Percentiles rank a stretch among this genome's conserved stretches.
phyloP scores from a whole-genome alignment of 441 rosid genomes.

The Aleurites moluccanus region DNA sequence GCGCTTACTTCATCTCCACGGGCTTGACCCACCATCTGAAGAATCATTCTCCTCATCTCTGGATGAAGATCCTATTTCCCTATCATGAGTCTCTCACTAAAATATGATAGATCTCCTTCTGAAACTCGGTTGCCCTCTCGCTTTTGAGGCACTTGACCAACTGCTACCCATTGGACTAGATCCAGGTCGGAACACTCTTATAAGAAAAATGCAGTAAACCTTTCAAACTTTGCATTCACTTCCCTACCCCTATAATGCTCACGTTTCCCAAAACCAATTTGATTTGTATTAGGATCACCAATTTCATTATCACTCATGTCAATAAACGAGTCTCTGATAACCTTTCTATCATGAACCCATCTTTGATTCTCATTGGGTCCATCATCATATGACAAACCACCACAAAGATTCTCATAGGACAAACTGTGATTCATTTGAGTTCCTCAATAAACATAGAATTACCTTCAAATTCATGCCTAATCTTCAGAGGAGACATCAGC shows the following conservation, averaged over 20 bases:
- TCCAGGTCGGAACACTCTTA: conserved; percentile 79
- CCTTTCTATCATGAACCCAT: conserved; percentile 39
- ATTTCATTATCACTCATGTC: conserved; percentile 33
- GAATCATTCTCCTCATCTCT: conserved; percentile 64
- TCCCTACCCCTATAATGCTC: conserved; percentile 41
- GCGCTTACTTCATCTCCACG: conserved; percentile 44
- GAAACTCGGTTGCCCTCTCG: conserved; percentile 54
- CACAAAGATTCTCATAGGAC: conserved; percentile 30
- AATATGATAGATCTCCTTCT: conserved; percentile 67
- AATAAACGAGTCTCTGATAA: conserved; percentile 26
- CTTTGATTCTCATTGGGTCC: conserved; percentile 40
- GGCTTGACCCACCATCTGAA: conserved; percentile 49
- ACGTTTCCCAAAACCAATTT: conserved; percentile 34
- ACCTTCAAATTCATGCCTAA: conserved; percentile 46
- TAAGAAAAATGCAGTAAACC: conserved; percentile 82
- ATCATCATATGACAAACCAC: conserved; percentile 26
- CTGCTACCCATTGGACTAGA: conserved; percentile 66
- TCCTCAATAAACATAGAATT: conserved; percentile 31
- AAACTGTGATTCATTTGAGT: conserved; percentile 22
- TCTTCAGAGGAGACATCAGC: conserved; percentile 37
- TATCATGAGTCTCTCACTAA: conserved; percentile 80
- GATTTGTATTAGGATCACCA: conserved; percentile 32
- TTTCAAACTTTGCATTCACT: conserved; percentile 34
- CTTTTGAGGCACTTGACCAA: conserved; percentile 69
- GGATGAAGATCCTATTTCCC: conserved; percentile 61